Percentiles rank a stretch among this genome's conserved stretches.
phyloP scores from a whole-genome alignment of 345 rosid species.

The Eucalyptus caleyi region DNA sequence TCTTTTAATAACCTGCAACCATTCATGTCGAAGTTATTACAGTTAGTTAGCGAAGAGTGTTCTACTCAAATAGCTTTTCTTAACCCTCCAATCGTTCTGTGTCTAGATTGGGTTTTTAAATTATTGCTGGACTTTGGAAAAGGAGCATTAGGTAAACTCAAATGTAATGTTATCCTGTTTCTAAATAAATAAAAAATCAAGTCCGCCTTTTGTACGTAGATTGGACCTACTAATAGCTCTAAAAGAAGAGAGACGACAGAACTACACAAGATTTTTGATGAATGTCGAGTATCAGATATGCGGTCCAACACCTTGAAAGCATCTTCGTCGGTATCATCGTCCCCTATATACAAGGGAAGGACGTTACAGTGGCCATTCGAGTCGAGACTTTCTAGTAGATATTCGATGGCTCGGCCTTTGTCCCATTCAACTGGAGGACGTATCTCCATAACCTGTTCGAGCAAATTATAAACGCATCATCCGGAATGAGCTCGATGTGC shows the following conservation, averaged over 20 bases:
- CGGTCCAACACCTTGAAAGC: slow-evolving; percentile 25
- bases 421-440: slow-evolving; percentile 40
- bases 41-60: background rate
- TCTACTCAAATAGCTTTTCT: background rate
- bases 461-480: background rate
- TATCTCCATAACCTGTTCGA: slow-evolving; percentile 31
- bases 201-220: background rate
- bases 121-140: background rate
- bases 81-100: background rate
- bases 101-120: background rate
- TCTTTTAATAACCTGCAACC: slow-evolving; percentile 11
- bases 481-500: background rate
- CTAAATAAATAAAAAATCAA: background rate
- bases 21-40: background rate
- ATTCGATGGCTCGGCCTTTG: slow-evolving; percentile 36
- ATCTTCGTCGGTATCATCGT: slow-evolving; percentile 33
- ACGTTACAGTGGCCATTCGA: slow-evolving; percentile 8
- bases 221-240: background rate
- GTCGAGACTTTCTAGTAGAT: slow-evolving; percentile 24
- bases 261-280: background rate
- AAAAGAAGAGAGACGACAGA: background rate
- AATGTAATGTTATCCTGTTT: background rate
- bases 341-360: slow-evolving; percentile 35
- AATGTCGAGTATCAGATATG: background rate
- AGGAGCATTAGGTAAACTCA: background rate